Conservation (phyloP, 2,329 filamentous ascomycete species). For the Phialophora macrospora region DNA sequence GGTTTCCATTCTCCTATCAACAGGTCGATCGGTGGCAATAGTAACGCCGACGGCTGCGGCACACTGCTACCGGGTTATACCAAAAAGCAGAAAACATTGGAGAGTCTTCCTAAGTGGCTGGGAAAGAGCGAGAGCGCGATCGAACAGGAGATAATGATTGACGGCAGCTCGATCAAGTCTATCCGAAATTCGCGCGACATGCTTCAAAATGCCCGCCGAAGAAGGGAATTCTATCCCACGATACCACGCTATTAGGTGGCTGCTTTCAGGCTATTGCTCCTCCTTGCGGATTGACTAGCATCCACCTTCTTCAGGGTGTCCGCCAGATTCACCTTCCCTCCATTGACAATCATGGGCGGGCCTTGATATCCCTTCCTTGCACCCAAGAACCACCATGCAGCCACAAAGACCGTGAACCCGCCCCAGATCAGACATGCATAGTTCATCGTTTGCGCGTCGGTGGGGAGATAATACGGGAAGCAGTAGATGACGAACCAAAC, state of each 20-base stretch:
- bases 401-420: constrained; percentile 58
- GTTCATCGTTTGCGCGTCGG: constrained; percentile 58
- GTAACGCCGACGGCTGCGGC: not conserved
- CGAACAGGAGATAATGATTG: not conserved
- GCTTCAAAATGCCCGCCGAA: not conserved
- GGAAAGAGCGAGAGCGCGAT: not conserved
- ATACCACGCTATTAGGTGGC: not conserved
- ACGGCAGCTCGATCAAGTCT: not conserved
- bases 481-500: constrained; percentile 64
- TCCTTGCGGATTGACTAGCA: constrained; percentile 2
- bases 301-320: constrained; percentile 21
- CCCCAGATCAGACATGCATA: constrained; percentile 59
- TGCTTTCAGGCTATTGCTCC: constrained; percentile 12
- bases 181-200: not conserved
- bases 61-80: not conserved
- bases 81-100: not conserved
- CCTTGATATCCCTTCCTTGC: constrained; percentile 32
- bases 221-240: not conserved
- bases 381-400: constrained; percentile 48
- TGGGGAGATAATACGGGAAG: constrained; percentile 59
- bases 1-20: not conserved
- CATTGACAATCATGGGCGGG: constrained; percentile 28
- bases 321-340: constrained; percentile 17
- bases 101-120: not conserved
- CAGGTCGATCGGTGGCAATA: not conserved